Evolutionary conservation across 208 protist species (phyloP), one percentile per base, ranked within the genome.

Genomic region (Spongospora subterranea): DNA sequence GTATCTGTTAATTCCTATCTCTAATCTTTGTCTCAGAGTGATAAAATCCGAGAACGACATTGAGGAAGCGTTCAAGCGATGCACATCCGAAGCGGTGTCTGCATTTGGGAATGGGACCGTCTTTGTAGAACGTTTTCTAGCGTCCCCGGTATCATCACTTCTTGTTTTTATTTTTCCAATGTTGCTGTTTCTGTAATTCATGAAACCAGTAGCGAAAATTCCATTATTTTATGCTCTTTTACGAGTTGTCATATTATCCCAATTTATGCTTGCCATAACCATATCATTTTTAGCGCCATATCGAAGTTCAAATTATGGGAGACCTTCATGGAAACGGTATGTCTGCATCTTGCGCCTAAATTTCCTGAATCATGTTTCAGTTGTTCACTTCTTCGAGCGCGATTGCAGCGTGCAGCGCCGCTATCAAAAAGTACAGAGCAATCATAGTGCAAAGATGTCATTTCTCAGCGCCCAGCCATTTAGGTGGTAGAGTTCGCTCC

Each of bases 381-480:
- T 94, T 43, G 71, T 92, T 32, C 94, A 94, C 89, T 92, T 95
- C 0, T 94, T 94, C 71, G 94, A 94, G 60, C 90, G 93, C 60
- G 94, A 95, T 89, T 95, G 93, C 90, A 94, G 93, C 64, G 91
- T 95, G 45, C 94, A 95, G 91, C 90, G 91, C 0, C 92, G 93
- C 17, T 89, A 89, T 38, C 43, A 89, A n/a, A 82, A 82, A 35
- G 71, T 82, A 82, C 71, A 40, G 6, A 6, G n/a, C 6, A 35
- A 82, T 39, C 6, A 20, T 35, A 82, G 11, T 35, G n/a, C 71
- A 82, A 40, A n/a, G 13, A 82, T 82, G 71, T 82, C 71, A 6
- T 82, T 45, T 40, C 6, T 60, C 50, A 60, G 24, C 24, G 24
- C 35, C 35, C 13, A 17, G 76, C 43, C 0, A 0, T 41, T 32